A percentile compares a stretch with the other conserved stretches of the same genome.
phyloP scores from a whole-genome alignment of 108 stramenopile species.

The Schizochytrium sp. region DNA sequence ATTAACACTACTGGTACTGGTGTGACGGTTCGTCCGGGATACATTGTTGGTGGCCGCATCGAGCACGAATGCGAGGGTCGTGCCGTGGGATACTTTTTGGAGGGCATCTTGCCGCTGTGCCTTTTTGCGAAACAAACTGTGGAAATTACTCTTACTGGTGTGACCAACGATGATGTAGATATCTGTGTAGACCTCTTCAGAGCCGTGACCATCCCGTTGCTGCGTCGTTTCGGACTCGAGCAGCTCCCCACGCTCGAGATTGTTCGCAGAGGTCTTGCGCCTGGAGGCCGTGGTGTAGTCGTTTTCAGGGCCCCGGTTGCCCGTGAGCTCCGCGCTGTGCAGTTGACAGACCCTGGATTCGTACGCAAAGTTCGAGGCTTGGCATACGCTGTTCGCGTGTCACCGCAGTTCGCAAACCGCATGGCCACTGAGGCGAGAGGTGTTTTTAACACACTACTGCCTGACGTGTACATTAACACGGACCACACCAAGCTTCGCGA shows the following conservation, averaged over 20 bases:
- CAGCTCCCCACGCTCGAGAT: slow-evolving; percentile 62
- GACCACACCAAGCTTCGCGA: slow-evolving; percentile 61
- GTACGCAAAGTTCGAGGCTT: slow-evolving; percentile 96
- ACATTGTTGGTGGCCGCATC: slow-evolving; percentile 87
- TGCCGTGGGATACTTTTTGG: slow-evolving; percentile 93
- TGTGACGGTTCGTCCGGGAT: slow-evolving; percentile 90
- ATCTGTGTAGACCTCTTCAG: slow-evolving; percentile 87
- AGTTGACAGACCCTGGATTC: slow-evolving; percentile 88
- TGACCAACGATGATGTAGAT: slow-evolving; percentile 85
- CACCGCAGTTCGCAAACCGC: slow-evolving; percentile 91
- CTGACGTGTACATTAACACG: slow-evolving; percentile 63
- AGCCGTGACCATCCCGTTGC: slow-evolving; percentile 83
- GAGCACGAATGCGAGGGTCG: slow-evolving; percentile 84
- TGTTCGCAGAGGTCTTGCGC: slow-evolving; percentile 78
- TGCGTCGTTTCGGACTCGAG: slow-evolving; percentile 89
- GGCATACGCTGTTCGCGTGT: slow-evolving; percentile 86
- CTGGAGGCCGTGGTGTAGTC: slow-evolving; percentile 86
- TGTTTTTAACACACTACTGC: slow-evolving; percentile 61
- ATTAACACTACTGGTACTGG: slow-evolving; percentile 98
- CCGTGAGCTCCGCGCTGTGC: slow-evolving; percentile 82
- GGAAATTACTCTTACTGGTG: slow-evolving; percentile 79
- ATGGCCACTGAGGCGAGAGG: slow-evolving; percentile 72
- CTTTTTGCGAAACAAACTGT: slow-evolving; percentile 92
- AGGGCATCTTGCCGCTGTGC: slow-evolving; percentile 93
- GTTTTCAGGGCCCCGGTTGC: slow-evolving; percentile 88